Conservation (phyloP, 306 rosid genomes). For the Cyamopsis tetragonoloba region DNA sequence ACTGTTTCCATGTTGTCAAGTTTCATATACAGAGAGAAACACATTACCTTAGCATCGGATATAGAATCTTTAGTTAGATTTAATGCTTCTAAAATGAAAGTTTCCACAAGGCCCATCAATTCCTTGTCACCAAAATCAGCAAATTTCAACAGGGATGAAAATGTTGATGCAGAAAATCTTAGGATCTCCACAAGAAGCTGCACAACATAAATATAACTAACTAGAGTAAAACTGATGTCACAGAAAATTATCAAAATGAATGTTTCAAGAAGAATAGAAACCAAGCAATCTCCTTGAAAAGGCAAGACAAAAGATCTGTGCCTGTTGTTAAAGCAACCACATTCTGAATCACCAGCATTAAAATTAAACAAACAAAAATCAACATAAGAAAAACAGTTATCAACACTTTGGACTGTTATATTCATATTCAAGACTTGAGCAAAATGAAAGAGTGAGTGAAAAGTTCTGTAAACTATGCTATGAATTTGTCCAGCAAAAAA, state of each 20-base stretch:
- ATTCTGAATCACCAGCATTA: not conserved
- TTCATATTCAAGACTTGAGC: not conserved
- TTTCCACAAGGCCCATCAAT: constrained; percentile 43
- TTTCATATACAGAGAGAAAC: constrained; percentile 11
- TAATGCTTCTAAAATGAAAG: constrained; percentile 52
- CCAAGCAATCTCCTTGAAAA: not conserved
- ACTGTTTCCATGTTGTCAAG: not conserved
- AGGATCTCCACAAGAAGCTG: constrained; percentile 74
- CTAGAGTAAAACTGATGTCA: constrained; percentile 20
- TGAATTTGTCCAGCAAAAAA: not conserved
- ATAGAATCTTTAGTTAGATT: constrained; percentile 54
- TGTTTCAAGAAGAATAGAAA: constrained; percentile 9
- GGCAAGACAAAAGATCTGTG: not conserved
- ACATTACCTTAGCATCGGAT: constrained; percentile 64
- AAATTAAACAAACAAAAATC: constrained; percentile 3
- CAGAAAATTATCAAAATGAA: constrained; percentile 24
- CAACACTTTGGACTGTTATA: not conserved
- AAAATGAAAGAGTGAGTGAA: not conserved
- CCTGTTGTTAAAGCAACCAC: not conserved
- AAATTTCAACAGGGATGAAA: constrained; percentile 54
- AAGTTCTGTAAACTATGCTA: not conserved
- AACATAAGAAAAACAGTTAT: not conserved
- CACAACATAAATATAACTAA: constrained; percentile 27
- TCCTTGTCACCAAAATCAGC: constrained; percentile 43
- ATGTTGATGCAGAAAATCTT: constrained; percentile 55